Base-by-base conservation (phyloP, 441 rosid genomes). In the Sinapis alba region DNA sequence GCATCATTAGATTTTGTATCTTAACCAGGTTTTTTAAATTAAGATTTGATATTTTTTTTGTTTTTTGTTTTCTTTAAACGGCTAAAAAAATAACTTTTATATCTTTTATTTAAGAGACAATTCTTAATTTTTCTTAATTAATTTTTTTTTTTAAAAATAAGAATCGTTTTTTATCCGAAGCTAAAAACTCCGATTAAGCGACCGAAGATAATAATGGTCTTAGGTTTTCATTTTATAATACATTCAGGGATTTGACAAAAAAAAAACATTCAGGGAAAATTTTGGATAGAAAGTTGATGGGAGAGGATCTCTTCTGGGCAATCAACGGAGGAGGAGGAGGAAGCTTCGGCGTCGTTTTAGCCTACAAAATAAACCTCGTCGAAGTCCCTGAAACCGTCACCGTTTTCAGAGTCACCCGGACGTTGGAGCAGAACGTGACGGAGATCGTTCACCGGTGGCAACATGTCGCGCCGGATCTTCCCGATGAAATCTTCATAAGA, bases 301-400 rank as follows among this genome's bases (percentile, higher is more conserved):
- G 87, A 7, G 86, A 87, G 73, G 87, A 85, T 74, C 62, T 87
- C 4, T 85, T 62, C 16, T 83, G 88, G 88, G 91, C 91, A 8
- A 78, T 86, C 13, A 74, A 83, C 67, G 88, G 89, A 19, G 87
- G 88, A 1, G 89, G 88, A 19, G 87, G 85, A 61, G 81, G 84
- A 2, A 87, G 89, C 53, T 87, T 78, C 62, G 86, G 88, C 6
- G 83, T 84, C 28, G 74, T 87, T 28, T 19, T 84, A 1, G 51
- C 86, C 0, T 87, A 77, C 80, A 84, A 81, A 58, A 65, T 87
- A 69, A 81, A 83, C 27, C 81, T 87, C 20, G 88, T 86, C 38
- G 80, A 65, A 11, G 82, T 86, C 41, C 89, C 89, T 0, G 43
- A 69, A 53, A 80, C 64, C 15, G 88, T 85, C 7, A 85, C 88